Evolutionary conservation across 2,329 filamentous ascomycete genomes (phyloP), one percentile per base, ranked within the genome.

Genomic region (Fusarium denticulatum): DNA sequence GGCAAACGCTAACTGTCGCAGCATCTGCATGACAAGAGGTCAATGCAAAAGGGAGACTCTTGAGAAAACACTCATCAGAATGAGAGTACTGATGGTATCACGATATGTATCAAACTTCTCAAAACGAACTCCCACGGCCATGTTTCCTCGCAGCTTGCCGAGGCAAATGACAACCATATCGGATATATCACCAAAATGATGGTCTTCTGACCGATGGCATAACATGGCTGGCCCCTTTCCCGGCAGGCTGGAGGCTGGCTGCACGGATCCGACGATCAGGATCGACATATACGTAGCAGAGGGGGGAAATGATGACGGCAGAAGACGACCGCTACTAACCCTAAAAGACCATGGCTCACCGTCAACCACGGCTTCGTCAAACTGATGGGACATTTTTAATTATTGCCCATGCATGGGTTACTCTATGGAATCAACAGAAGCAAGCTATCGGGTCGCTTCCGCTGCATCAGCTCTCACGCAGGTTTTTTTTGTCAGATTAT

Each of bases 241-340:
- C 72, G 69, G 64, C 36, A 69, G 68, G 64, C 49, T 73, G 71
- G 71, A 74, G 67, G 67, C 58, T 72, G 72, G 72, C 69, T 72
- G 61, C 72, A 74, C 74, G 74, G 76, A 73, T 76, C 68, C 62
- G 76, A 72, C 74, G 76, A 77, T 77, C 76, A 77, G 66, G 76
- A 77, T 77, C 76, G 76, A 74, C 76, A 61, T 53, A 55, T 55
- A 55, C 50, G 50, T 55, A 42, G 53, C 66, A 59, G 75, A 74
- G 66, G 65, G 64, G 72, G 61, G 57, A 64, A 66, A 74, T 67
- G 71, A 76, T 77, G 75, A 77, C 73, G 72, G 72, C 64, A 73
- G 64, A 69, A 45, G 32, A 49, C 42, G 40, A 63, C 62, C 43
- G 47, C 55, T 65, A 45, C 60, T 56, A 69, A 70, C 66, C 66